A percentile compares a stretch with the other conserved stretches of the same genome.
Evolutionary conservation across 2,329 filamentous ascomycete genomes (phyloP).

Genomic region (Exophiala dermatitidis): DNA sequence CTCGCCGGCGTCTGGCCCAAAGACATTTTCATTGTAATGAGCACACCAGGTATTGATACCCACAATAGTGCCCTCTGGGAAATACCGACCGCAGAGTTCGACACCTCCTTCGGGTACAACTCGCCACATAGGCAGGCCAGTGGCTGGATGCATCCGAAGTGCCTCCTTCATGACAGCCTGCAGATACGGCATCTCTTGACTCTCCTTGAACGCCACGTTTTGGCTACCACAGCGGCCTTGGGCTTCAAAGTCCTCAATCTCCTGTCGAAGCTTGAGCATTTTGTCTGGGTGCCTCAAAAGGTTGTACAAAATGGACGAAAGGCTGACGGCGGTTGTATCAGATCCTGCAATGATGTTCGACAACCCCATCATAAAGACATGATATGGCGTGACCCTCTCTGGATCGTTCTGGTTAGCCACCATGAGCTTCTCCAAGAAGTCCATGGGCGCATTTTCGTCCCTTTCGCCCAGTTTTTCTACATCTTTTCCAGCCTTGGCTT

Average conservation of each 20-base stretch:
- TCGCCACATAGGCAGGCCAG: conserved; percentile 45
- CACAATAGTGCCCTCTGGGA: conserved; percentile 39
- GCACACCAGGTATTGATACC: conserved; percentile 43
- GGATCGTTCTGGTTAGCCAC: conserved; percentile 38
- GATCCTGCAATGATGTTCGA: conserved; percentile 26
- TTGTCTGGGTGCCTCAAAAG: conserved; percentile 55
- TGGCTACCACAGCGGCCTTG: conserved; percentile 33
- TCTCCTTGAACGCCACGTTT: conserved; percentile 53
- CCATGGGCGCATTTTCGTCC: conserved; percentile 27
- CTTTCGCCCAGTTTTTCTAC: conserved; percentile 8
- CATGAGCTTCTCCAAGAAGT: conserved; percentile 41
- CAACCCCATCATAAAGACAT: conserved; percentile 34
- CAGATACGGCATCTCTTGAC: conserved; percentile 57
- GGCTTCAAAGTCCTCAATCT: conserved; percentile 16
- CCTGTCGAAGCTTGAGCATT: conserved; percentile 21
- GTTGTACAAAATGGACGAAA: conserved; percentile 66
- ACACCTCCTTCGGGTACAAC: conserved; percentile 42
- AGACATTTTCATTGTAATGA: conserved; percentile 42
- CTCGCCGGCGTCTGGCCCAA: conserved; percentile 36
- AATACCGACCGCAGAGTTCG: conserved; percentile 37
- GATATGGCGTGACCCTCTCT: conserved; percentile 37
- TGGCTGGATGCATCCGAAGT: conserved; percentile 45
- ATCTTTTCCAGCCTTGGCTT: conserved; percentile 17
- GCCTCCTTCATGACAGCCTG: conserved; percentile 50
- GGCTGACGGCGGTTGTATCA: conserved; percentile 35